Percentiles rank a stretch among this genome's conserved stretches.
Evolutionary conservation across 73 alveolate species (phyloP).

Genomic region (Effrenium voratum): DNA sequence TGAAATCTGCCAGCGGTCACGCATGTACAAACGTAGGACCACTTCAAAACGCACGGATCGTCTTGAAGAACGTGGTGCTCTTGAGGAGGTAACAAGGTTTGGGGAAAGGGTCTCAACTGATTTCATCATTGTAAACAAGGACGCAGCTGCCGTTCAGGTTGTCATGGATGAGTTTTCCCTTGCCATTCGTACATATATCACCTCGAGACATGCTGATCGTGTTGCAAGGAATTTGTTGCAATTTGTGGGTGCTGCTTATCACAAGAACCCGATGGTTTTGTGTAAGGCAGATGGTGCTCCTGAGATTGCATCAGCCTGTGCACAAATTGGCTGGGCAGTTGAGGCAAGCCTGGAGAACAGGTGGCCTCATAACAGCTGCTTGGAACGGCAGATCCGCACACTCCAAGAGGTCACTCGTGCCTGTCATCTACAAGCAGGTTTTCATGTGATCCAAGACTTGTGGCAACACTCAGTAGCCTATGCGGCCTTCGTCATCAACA

Average conservation of each 20-base stretch:
- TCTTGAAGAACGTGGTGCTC: not conserved
- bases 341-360: not conserved
- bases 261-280: not conserved
- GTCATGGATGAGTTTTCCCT: constrained; percentile 9
- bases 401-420: not conserved
- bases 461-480: constrained; percentile 28
- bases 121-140: constrained; percentile 20
- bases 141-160: constrained; percentile 42
- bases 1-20: not conserved
- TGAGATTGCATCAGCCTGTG: not conserved
- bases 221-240: not conserved
- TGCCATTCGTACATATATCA: constrained; percentile 6
- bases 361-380: constrained; percentile 41
- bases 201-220: not conserved
- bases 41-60: not conserved
- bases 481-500: constrained; percentile 17
- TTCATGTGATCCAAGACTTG: not conserved
- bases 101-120: constrained; percentile 12
- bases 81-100: constrained; percentile 43
- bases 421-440: constrained; percentile 5
- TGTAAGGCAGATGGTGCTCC: constrained; percentile 29
- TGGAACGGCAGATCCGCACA: constrained; percentile 32
- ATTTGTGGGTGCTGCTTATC: not conserved
- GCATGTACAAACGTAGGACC: not conserved
- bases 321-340: not conserved